These are phyloP conservation scores for Fusarium guadeloupense DNA, from an alignment of 2,329 filamentous ascomycete species.

Conservation along the genomic window DNA sequence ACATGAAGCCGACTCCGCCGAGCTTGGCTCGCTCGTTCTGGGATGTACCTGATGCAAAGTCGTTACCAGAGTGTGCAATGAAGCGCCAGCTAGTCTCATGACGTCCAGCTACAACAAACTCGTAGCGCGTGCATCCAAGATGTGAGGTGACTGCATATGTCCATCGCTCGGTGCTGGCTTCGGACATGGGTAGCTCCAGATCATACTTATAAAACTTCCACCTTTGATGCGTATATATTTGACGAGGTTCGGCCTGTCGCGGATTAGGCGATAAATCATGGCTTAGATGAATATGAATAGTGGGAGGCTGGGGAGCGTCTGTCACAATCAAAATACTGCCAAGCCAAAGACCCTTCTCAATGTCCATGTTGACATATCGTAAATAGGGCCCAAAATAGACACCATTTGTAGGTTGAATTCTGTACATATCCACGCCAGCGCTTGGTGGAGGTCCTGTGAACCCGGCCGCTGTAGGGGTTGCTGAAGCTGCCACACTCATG, in stretches of 20 bases:
- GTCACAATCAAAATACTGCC: constrained; percentile 95
- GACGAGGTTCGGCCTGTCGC: constrained; percentile 81
- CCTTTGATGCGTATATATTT: constrained; percentile 87
- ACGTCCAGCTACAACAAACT: constrained; percentile 92
- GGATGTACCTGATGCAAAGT: constrained; percentile 89
- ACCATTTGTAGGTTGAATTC: constrained; percentile 90
- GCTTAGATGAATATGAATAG: constrained; percentile 93
- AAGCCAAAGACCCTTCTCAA: constrained; percentile 89
- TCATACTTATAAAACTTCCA: constrained; percentile 98
- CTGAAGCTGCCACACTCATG: constrained; percentile 79
- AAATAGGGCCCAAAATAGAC: constrained; percentile 98
- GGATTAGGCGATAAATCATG: constrained; percentile 92
- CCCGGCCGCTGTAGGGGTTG: constrained; percentile 79
- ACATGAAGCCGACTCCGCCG: constrained; percentile 94
- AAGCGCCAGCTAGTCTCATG: constrained; percentile 95
- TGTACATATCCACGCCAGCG: constrained; percentile 93
- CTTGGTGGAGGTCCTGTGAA: constrained; percentile 89
- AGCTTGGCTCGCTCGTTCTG: constrained; percentile 86
- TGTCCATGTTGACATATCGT: constrained; percentile 95
- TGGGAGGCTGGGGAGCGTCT: constrained; percentile 89
- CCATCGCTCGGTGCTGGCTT: constrained; percentile 82
- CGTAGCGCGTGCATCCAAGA: constrained; percentile 95
- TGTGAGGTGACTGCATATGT: constrained; percentile 98
- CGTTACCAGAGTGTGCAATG: constrained; percentile 94
- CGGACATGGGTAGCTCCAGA: constrained; percentile 88